phyloP scores from a whole-genome alignment of 495 filamentous ascomycete species.

The Penicillium robsamsonii region DNA sequence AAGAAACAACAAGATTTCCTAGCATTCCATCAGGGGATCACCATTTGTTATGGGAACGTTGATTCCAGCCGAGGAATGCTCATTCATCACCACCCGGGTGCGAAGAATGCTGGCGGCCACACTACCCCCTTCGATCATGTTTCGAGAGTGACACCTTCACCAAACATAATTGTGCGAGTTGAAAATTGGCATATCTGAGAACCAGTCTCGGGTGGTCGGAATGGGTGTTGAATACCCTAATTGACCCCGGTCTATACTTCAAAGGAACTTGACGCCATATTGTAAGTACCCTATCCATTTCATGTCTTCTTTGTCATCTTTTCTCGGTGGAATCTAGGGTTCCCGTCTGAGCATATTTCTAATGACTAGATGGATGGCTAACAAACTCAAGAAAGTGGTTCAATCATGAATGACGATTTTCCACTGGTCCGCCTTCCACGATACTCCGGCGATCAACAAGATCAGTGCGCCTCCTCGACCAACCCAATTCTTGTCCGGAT shows the following conservation, averaged over 20 bases:
- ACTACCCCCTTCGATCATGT: conserved; percentile 16
- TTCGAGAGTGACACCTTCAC: conserved; percentile 4
- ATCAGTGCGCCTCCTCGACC: neutral
- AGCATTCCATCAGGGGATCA: conserved; percentile 17
- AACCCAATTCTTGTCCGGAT: neutral
- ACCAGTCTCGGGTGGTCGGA: neutral
- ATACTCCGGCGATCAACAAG: neutral
- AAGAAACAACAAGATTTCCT: conserved; percentile 6
- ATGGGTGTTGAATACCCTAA: conserved; percentile 5
- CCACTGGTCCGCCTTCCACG: neutral
- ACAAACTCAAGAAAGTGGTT: neutral
- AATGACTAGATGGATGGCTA: neutral
- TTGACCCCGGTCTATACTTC: neutral
- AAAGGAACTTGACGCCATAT: neutral
- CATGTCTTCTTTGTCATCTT: neutral
- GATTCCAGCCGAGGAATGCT: conserved; percentile 34
- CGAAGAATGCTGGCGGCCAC: conserved; percentile 38
- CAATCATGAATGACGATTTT: neutral
- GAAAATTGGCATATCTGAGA: neutral
- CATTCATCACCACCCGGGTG: conserved; percentile 31
- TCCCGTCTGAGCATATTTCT: neutral
- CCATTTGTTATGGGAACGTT: conserved; percentile 40
- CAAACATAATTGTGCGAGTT: neutral
- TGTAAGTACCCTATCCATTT: neutral
- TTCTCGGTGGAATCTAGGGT: neutral